phyloP scores from a whole-genome alignment of 768 basidiomycete species.

The Russula emetica region DNA sequence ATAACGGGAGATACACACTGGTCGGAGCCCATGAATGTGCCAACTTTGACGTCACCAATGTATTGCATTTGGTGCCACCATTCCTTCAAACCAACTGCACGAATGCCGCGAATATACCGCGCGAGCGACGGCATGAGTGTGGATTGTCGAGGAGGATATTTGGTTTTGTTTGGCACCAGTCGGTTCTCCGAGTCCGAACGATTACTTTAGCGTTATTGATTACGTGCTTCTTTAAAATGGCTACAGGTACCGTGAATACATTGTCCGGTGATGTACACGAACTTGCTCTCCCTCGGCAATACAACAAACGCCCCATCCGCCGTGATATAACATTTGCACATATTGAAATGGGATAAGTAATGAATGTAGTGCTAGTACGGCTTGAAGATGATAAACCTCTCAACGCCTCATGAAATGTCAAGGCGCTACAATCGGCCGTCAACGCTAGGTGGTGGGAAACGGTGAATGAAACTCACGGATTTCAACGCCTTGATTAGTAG shows the following conservation, averaged over 20 bases:
- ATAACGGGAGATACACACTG: conserved; percentile 52
- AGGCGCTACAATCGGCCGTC: conserved; percentile 35
- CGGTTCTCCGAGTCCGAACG: not conserved
- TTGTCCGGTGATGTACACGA: conserved; percentile 12
- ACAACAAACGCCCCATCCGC: not conserved
- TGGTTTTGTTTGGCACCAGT: conserved; percentile 19
- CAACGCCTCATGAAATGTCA: conserved; percentile 36
- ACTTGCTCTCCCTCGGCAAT: not conserved
- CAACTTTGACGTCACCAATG: conserved; percentile 91
- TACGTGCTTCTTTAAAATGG: not conserved
- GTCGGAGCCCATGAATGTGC: conserved; percentile 70
- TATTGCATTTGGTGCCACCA: conserved; percentile 93
- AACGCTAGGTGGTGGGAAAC: not conserved
- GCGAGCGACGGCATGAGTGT: conserved; percentile 61
- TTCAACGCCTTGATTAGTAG: conserved; percentile 85
- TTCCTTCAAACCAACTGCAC: conserved; percentile 70
- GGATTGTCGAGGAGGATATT: conserved; percentile 21
- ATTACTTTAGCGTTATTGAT: too few species aligned
- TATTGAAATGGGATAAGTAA: not conserved
- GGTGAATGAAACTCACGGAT: conserved; percentile 44
- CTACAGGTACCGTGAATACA: conserved; percentile 18
- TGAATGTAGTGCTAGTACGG: not conserved
- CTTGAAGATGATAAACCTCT: not conserved
- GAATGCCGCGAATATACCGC: conserved; percentile 72
- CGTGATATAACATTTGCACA: not conserved